These are phyloP conservation scores for Leptographium radiaticola DNA, from an alignment of 2,329 filamentous ascomycete species.

Conservation along the genomic window DNA sequence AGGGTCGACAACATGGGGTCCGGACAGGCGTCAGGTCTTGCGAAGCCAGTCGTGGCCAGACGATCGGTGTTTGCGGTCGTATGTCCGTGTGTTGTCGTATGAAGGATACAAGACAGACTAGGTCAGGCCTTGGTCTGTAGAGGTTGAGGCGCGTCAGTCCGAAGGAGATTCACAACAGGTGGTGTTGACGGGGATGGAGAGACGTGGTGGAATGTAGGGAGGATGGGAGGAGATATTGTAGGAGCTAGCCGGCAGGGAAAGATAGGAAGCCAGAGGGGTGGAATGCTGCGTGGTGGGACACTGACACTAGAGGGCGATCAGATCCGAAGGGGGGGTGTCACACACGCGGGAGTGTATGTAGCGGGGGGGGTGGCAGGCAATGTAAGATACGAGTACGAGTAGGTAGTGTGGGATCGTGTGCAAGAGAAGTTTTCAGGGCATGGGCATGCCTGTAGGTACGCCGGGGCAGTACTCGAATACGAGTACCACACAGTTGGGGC, in stretches of 20 bases:
- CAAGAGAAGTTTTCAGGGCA: not conserved
- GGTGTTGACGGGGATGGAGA: not conserved
- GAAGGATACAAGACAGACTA: not conserved
- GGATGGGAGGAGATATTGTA: not conserved
- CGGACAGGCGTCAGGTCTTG: not conserved
- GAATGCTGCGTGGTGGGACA: not conserved
- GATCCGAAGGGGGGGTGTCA: not conserved
- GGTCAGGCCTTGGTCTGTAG: not conserved
- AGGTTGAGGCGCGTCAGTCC: not conserved
- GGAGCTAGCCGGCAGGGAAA: not conserved
- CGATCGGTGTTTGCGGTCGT: not conserved
- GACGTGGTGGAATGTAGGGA: not conserved
- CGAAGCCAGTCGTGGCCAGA: not conserved
- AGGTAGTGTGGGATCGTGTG: not conserved
- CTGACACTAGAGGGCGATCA: conserved; percentile 1
- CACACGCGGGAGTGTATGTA: not conserved
- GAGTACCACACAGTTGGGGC: no score
- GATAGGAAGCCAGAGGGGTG: not conserved
- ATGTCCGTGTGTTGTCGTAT: no score
- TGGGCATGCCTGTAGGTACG: no score
- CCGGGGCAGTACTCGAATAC: not conserved
- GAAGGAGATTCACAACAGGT: not conserved
- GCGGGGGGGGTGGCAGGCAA: not conserved
- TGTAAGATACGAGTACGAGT: no score
- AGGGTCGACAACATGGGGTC: conserved; percentile 9